These are phyloP conservation scores for Malus hybrid DNA, from an alignment of 331 rosid genomes.

Conservation along the genomic window DNA sequence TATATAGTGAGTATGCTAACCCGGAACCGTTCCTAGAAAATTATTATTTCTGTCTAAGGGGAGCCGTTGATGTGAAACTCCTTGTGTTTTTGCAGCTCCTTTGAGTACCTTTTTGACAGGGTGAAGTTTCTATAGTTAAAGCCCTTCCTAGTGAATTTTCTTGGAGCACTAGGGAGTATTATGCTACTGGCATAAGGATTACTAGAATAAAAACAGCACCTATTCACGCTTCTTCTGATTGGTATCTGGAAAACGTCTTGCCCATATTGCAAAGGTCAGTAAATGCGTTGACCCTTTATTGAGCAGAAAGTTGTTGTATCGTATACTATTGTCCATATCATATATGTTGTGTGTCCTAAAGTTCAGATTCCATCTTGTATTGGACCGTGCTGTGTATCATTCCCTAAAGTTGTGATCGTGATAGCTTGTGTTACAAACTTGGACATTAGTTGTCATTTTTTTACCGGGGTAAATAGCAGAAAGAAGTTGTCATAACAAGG, in stretches of 20 bases:
- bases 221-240: constrained; percentile 33
- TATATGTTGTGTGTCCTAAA: neutral
- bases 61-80: neutral
- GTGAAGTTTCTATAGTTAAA: constrained; percentile 34
- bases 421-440: neutral
- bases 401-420: neutral
- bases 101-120: constrained; percentile 31
- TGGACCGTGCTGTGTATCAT: neutral
- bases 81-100: constrained; percentile 28
- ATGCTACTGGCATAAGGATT: constrained; percentile 29
- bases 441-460: neutral
- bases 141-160: constrained; percentile 31
- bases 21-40: neutral
- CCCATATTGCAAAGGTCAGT: constrained; percentile 35
- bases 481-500: neutral
- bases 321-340: neutral
- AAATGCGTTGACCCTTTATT: neutral
- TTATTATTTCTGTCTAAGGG: neutral
- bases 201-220: constrained; percentile 38
- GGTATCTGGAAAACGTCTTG: constrained; percentile 46
- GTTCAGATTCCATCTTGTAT: neutral
- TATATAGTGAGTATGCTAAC: constrained; percentile 16
- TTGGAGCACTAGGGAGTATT: constrained; percentile 52
- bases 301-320: neutral
- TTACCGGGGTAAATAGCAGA: neutral